Percentiles rank a stretch among this genome's conserved stretches.
These are phyloP conservation scores for Apiospora marii DNA, from an alignment of 2,329 filamentous ascomycete genomes.

Conservation along the genomic window DNA sequence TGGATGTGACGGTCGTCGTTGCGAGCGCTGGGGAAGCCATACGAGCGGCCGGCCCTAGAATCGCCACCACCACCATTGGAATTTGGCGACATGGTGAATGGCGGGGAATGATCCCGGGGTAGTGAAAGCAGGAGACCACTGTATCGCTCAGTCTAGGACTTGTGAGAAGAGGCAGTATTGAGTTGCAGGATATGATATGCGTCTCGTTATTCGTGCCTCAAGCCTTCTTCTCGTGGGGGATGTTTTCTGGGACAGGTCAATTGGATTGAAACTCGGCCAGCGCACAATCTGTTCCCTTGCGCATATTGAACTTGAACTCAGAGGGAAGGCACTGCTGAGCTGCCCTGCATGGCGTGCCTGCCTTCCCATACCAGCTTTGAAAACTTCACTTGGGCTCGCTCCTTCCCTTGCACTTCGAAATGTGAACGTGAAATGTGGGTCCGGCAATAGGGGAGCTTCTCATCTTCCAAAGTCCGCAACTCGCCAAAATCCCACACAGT, in stretches of 20 bases:
- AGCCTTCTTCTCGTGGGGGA: background rate
- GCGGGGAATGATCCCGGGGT: background rate
- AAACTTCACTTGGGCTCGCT: background rate
- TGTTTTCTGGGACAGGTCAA: background rate
- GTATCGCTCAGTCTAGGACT: background rate
- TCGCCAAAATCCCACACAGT: background rate
- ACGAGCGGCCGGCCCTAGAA: constrained; percentile 27
- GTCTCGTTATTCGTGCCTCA: background rate
- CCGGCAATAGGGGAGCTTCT: background rate
- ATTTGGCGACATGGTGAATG: constrained; percentile 35
- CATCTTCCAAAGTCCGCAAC: background rate
- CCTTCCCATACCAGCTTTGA: background rate
- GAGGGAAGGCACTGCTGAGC: background rate
- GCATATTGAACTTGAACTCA: background rate
- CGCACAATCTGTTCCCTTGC: background rate
- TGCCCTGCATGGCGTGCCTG: background rate
- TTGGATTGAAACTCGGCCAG: background rate
- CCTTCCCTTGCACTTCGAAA: constrained; percentile 1
- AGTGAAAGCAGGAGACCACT: background rate
- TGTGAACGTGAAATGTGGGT: background rate
- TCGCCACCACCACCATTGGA: constrained; percentile 23
- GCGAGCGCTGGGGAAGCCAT: constrained; percentile 30
- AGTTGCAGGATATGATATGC: background rate
- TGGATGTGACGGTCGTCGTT: constrained; percentile 39
- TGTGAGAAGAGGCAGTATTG: background rate